These are phyloP conservation scores for Claviceps sp. DNA, from an alignment of 2,329 filamentous ascomycete genomes.

Conservation along the genomic window DNA sequence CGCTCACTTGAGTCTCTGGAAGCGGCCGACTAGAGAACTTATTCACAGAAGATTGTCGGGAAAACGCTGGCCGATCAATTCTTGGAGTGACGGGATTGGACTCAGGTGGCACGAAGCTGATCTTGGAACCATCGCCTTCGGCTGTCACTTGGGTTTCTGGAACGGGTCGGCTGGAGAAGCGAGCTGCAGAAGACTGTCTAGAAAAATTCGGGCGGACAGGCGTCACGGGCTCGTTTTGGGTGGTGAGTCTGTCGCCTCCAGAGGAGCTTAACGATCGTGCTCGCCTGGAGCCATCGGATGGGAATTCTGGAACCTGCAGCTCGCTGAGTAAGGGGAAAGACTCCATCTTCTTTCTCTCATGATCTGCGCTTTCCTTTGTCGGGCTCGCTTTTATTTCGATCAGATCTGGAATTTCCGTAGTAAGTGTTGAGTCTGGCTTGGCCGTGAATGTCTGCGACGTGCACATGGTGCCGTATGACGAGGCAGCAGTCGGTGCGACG, in stretches of 20 bases:
- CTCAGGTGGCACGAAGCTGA: conserved; percentile 50
- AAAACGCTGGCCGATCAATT: conserved; percentile 24
- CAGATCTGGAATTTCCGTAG: conserved; percentile 7
- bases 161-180: conserved; percentile 61
- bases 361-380: neutral
- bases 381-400: conserved; percentile 1
- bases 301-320: conserved; percentile 5
- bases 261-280: conserved; percentile 15
- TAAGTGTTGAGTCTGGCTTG: conserved; percentile 1
- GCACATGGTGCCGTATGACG: conserved; percentile 22
- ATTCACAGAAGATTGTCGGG: conserved; percentile 33
- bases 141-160: conserved; percentile 54
- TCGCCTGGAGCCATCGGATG: conserved; percentile 6
- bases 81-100: conserved; percentile 13
- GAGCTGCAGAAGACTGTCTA: conserved; percentile 38
- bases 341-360: conserved; percentile 4
- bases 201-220: conserved; percentile 33
- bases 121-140: conserved; percentile 45
- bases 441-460: conserved; percentile 11
- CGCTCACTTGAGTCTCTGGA: conserved; percentile 45
- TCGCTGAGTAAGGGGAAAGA: conserved; percentile 13
- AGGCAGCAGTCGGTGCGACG: conserved; percentile 7
- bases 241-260: conserved; percentile 5
- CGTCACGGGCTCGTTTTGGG: conserved; percentile 12
- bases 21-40: conserved; percentile 51